Conservation (phyloP, 2,329 filamentous ascomycete genomes). For the Ceratocystis smalleyi region DNA sequence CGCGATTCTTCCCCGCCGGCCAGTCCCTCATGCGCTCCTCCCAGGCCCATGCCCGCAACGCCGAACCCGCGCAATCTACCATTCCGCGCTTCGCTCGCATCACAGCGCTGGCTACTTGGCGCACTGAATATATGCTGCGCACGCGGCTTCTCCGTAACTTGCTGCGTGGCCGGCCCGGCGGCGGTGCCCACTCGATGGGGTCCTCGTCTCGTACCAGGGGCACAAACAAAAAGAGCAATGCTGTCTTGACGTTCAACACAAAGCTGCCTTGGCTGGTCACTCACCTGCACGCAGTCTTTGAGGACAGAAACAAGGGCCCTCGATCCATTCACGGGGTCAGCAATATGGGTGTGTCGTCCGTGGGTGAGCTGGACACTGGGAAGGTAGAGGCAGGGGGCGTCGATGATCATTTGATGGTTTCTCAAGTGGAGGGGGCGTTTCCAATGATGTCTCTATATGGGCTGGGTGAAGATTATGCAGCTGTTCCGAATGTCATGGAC, state of each 20-base stretch:
- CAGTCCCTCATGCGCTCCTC: constrained; percentile 22
- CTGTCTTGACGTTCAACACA: constrained; percentile 73
- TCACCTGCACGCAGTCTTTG: constrained; percentile 63
- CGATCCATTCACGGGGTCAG: constrained; percentile 71
- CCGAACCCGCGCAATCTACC: constrained; percentile 47
- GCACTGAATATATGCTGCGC: constrained; percentile 84
- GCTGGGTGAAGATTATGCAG: constrained; percentile 61
- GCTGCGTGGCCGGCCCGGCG: constrained; percentile 59
- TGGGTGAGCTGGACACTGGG: constrained; percentile 61
- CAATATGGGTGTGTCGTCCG: constrained; percentile 61
- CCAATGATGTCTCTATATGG: constrained; percentile 63
- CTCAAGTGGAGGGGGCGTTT: constrained; percentile 64
- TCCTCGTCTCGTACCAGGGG: constrained; percentile 35
- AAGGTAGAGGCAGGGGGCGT: constrained; percentile 73
- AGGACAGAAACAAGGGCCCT: constrained; percentile 56
- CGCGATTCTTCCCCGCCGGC: constrained; percentile 73
- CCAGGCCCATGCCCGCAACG: constrained; percentile 11
- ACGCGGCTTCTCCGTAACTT: constrained; percentile 72
- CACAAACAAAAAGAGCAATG: constrained; percentile 48
- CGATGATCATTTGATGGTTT: constrained; percentile 56
- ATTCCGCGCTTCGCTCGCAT: constrained; percentile 68
- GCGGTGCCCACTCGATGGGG: constrained; percentile 6
- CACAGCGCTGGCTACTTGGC: constrained; percentile 76
- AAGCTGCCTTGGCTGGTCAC: constrained; percentile 67
- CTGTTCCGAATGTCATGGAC: constrained; percentile 73